phyloP scores from a whole-genome alignment of 441 rosid species.

The Populus tomentosa region DNA sequence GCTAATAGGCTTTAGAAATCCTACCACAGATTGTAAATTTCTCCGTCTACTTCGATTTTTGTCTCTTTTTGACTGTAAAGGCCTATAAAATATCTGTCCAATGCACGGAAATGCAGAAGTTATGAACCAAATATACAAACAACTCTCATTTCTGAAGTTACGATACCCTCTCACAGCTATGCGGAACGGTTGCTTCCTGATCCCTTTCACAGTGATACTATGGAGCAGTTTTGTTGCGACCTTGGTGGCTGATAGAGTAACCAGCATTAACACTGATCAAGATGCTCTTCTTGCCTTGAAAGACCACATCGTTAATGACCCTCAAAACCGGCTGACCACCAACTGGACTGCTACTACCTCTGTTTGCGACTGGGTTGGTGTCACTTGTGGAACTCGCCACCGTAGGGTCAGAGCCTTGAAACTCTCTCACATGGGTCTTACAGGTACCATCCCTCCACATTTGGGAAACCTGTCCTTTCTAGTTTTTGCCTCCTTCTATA shows the following conservation, averaged over 20 bases:
- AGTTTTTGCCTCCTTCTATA: neutral
- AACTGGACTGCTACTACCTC: conserved; percentile 17
- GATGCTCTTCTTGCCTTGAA: conserved; percentile 24
- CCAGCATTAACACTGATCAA: conserved; percentile 14
- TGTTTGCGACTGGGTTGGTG: conserved; percentile 17
- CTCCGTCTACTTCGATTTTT: neutral
- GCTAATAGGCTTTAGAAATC: neutral
- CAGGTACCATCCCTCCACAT: conserved; percentile 20
- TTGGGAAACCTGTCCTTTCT: conserved; percentile 20
- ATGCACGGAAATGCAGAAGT: neutral
- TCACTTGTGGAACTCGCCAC: conserved; percentile 1
- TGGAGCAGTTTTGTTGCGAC: neutral
- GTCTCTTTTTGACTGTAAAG: neutral
- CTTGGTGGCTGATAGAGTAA: neutral
- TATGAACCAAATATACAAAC: neutral
- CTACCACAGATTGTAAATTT: neutral
- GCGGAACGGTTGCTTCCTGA: neutral
- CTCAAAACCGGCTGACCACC: neutral
- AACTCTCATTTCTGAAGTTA: neutral
- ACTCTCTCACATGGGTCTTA: conserved; percentile 10
- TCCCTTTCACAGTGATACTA: neutral
- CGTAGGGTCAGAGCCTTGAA: conserved; percentile 9
- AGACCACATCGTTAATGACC: conserved; percentile 13
- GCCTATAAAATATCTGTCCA: neutral
- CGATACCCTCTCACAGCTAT: conserved; percentile 2